Conservation (phyloP, 371 early-diverging fungal genomes). For the Funneliformis caledonium region DNA sequence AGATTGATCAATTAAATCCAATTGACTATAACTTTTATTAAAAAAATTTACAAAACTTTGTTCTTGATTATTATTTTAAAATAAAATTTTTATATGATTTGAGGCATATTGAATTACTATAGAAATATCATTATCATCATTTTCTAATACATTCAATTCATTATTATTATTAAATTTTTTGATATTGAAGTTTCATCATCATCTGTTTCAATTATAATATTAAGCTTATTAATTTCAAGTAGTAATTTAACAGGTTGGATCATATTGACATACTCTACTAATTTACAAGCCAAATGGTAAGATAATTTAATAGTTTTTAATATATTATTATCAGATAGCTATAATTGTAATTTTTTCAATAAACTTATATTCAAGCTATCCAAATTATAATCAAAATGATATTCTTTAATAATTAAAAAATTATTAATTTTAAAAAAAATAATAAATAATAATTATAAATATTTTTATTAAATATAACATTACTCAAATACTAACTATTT, state of each 20-base stretch:
- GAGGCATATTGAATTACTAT: neutral
- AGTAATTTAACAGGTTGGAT: neutral
- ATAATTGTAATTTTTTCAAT: neutral
- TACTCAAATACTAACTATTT: neutral
- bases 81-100: neutral
- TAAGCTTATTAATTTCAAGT: neutral
- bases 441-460: neutral
- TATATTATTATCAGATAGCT: neutral
- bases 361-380: neutral
- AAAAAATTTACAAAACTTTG: neutral
- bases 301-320: neutral
- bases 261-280: neutral
- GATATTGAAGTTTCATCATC: neutral
- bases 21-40: neutral
- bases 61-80: neutral
- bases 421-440: too few relatives aligned
- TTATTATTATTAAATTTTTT: too few relatives aligned
- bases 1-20: neutral
- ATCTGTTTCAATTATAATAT: neutral
- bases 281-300: neutral
- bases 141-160: neutral
- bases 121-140: neutral
- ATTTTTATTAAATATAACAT: too few relatives aligned
- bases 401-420: neutral
- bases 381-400: conserved; percentile 4